Conservation (phyloP, 2,329 filamentous ascomycete genomes). For the Hymenotorrendiella dingleyae region DNA sequence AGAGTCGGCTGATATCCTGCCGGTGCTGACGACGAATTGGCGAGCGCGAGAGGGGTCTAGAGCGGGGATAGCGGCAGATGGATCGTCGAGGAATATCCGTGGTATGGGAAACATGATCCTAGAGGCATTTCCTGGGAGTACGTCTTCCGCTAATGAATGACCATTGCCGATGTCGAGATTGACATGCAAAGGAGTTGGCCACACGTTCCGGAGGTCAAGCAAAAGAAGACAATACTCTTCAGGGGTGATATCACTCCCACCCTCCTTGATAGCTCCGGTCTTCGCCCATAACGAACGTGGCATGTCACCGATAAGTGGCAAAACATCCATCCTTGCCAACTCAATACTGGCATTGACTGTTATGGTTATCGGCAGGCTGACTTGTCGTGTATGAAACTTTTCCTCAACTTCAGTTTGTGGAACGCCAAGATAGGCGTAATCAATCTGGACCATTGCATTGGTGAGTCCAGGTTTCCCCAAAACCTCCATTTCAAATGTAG, state of each 20-base stretch:
- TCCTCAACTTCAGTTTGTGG: constrained; percentile 61
- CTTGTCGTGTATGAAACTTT: constrained; percentile 77
- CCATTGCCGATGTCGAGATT: constrained; percentile 41
- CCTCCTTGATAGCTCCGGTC: constrained; percentile 25
- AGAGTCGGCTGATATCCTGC: constrained; percentile 70
- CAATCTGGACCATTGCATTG: constrained; percentile 71
- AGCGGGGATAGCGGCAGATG: constrained; percentile 71
- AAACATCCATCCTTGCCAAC: constrained; percentile 69
- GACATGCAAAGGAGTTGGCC: constrained; percentile 73
- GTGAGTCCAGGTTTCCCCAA: constrained; percentile 81
- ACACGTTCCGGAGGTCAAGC: constrained; percentile 82
- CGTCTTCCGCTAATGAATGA: constrained; percentile 39
- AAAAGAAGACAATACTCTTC: constrained; percentile 72
- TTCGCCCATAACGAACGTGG: constrained; percentile 53
- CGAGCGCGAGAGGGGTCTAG: constrained; percentile 76
- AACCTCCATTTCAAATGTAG: constrained; percentile 76
- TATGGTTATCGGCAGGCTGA: constrained; percentile 73
- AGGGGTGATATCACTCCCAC: constrained; percentile 34
- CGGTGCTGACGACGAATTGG: constrained; percentile 86
- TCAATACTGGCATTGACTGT: constrained; percentile 92
- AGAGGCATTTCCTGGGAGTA: constrained; percentile 63
- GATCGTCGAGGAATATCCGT: constrained; percentile 69
- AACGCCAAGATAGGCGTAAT: constrained; percentile 77
- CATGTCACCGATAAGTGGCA: constrained; percentile 65
- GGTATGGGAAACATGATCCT: constrained; percentile 72